Base-by-base conservation (phyloP, 176 grass and related monocot genomes). In the Secale cereale region DNA sequence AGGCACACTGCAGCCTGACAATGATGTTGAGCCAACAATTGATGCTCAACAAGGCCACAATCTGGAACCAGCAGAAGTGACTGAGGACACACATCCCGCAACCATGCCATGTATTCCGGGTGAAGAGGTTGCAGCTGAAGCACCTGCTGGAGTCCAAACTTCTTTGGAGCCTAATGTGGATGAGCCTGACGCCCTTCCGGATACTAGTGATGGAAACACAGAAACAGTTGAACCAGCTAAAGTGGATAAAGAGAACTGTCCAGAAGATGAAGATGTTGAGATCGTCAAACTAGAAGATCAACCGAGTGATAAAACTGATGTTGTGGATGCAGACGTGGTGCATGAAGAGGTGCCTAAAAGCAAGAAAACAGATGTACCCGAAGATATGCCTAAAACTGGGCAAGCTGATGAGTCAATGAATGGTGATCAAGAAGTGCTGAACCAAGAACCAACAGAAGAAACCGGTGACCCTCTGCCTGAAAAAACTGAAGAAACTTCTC, bases 361-460 rank as follows among this genome's bases (percentile, higher is more conserved):
- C 32, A 59, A 78, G 56, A 27, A 89, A 35, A 64, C 67, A 35
- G 36, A 80, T 27, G 65, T 28, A 45, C 88, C 29, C 2, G 65
- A 86, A 78, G 84, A 83, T 36, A 22, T 59, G 10, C 20, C 85
- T 83, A 39, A 73, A 79, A 66, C 32, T 79, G 66, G 50, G 62
- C 35, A 79, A 10, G 22, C 33, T 48, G 22, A 65, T 37, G 80
- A 75, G 5, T 27, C 12, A 29, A 45, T 28, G 28, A 67, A 28
- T 9, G 16, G 78, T 83, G 57, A 61, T 68, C 84, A 83, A 27
- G 68, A 89, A 85, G 74, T 45, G 66, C 22, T 78, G 36, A 66
- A 83, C 30, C 45, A 90, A 87, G 67, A 90, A 80, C 28, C 48
- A 65, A 17, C 27, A 67, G 69, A 75, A 86, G 65, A 86, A 45